Evolutionary conservation across 164 flowering plant species (phyloP).

Genomic region (Stephania cephalantha): DNA sequence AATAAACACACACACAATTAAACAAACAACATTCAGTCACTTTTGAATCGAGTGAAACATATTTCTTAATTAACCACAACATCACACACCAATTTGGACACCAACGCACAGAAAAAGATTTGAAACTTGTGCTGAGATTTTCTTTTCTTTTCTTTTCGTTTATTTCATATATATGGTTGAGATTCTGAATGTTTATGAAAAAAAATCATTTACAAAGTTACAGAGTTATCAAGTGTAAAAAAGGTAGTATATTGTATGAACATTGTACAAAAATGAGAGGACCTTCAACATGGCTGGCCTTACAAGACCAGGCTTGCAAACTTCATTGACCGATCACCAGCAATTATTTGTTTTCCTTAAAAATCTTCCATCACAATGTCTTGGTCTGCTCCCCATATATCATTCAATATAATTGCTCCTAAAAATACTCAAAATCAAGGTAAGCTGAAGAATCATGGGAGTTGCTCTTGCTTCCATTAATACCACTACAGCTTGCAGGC

Average conservation of each 20-base stretch:
- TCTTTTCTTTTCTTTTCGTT: no score
- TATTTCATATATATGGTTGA: not conserved
- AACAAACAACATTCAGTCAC: no score
- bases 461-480: slow-evolving; percentile 15
- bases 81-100: not conserved
- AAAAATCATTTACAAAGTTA: slow-evolving; percentile 11
- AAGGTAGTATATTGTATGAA: not conserved
- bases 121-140: not conserved
- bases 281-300: not conserved
- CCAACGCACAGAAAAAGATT: no score
- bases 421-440: slow-evolving; percentile 59
- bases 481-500: slow-evolving; percentile 4
- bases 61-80: no score
- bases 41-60: no score
- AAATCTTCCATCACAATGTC: not conserved
- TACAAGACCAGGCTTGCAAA: slow-evolving; percentile 4
- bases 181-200: not conserved
- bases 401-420: slow-evolving; percentile 7
- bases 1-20: no score
- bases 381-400: no score
- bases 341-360: not conserved
- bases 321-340: not conserved
- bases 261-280: slow-evolving; percentile 9
- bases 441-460: slow-evolving; percentile 27
- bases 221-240: slow-evolving; percentile 8